A percentile compares a stretch with the other conserved stretches of the same genome.
These are phyloP conservation scores for Theobroma cacao DNA, from an alignment of 345 rosid genomes.

Conservation along the genomic window DNA sequence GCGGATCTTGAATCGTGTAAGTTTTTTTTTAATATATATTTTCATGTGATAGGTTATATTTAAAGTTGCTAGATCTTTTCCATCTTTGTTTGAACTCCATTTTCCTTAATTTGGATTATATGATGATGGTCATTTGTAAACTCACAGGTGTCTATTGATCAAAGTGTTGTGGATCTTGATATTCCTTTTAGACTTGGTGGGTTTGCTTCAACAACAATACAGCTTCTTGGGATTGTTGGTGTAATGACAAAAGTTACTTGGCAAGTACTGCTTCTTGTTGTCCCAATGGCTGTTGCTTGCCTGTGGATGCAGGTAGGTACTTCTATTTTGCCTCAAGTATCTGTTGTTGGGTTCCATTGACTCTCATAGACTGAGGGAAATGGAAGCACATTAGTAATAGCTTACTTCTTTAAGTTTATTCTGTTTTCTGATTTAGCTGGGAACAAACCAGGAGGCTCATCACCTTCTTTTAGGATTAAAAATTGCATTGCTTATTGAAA, in stretches of 20 bases:
- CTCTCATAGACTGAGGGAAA: slow-evolving; percentile 8
- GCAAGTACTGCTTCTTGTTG: slow-evolving; percentile 95
- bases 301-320: slow-evolving; percentile 95
- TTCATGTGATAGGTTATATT: background rate
- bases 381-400: slow-evolving; percentile 3
- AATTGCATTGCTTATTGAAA: background rate
- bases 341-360: slow-evolving; percentile 1
- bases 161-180: slow-evolving; percentile 99
- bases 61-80: background rate
- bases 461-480: background rate
- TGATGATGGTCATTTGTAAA: slow-evolving; percentile 11
- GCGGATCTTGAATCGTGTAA: slow-evolving; percentile 93
- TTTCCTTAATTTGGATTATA: slow-evolving; percentile 6
- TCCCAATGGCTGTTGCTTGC: slow-evolving; percentile 97
- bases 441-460: background rate
- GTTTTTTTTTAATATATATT: slow-evolving; percentile 14
- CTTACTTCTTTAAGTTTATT: slow-evolving; percentile 1
- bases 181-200: slow-evolving; percentile 99
- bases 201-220: slow-evolving; percentile 98
- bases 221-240: slow-evolving; percentile 89
- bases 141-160: slow-evolving; percentile 92
- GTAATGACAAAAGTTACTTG: slow-evolving; percentile 97
- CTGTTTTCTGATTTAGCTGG: background rate
- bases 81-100: background rate
- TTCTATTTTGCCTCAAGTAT: slow-evolving; percentile 4